Evolutionary conservation across 1,284 basidiomycete species (phyloP), one percentile per base, ranked within the genome.

Genomic region (Trichosporon sp.): DNA sequence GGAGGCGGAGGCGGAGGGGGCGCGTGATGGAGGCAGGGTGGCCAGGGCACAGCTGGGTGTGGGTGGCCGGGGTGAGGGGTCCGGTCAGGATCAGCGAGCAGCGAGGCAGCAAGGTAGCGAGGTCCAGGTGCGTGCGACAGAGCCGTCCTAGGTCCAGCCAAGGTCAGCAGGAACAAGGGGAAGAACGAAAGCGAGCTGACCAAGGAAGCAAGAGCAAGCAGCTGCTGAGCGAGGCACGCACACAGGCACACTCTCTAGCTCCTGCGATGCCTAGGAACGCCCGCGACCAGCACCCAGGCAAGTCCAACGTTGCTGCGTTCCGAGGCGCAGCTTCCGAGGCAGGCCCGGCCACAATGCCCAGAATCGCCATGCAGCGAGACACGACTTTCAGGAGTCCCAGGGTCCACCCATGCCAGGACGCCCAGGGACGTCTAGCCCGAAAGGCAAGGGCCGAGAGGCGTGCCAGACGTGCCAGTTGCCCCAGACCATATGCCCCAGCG

Each of bases 391-490:
- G 51, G 51, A 16, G 14, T 6, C 19, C 21, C 51, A 54, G 51
- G 51, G 51, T 10, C 51, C 16, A 11, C 19, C 10, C 51, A 54
- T 19, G 19, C 4, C 51, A 46, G 51, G 51, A 19, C 8, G 6
- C 14, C 4, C 51, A 54, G 51, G 51, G 51, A 21, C 5, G 19
- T 4, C 51, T 6, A 54, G 51, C 51, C 51, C 51, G 51, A 54
- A 54, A 54, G 51, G 7, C 51, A 54, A 54, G 51, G 51, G 51
- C 51, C 51, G 51, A 54, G 51, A 46, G 43, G 43, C 43, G 43
- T 11, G 51, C 51, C 51, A 54, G 51, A 7, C 14, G 16, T 48
- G 10, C 46, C 14, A 48, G 46, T 16, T n/a, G 46, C 6, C 46
- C 5, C 19, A 48, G 16, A 16, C 46, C 46, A 48, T 40, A 16